Evolutionary conservation across 805 yeast genomes (phyloP).

Genomic region (Kodamaea hsintzibuensis): DNA sequence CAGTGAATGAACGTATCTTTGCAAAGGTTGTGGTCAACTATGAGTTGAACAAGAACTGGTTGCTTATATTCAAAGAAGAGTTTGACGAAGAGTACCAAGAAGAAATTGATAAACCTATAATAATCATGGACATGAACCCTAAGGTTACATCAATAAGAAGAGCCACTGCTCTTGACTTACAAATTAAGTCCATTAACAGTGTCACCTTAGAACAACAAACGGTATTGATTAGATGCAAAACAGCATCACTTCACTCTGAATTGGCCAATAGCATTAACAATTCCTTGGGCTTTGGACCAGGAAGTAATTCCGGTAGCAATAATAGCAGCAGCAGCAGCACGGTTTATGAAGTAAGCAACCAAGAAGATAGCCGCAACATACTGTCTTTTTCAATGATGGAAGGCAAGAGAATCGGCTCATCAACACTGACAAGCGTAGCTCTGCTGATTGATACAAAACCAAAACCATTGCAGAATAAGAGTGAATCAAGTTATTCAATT

Average conservation of each 20-base stretch:
- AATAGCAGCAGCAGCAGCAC: slow-evolving; percentile 20
- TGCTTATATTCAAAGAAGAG: slow-evolving; percentile 43
- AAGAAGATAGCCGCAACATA: slow-evolving; percentile 10
- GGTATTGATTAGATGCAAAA: slow-evolving; percentile 36
- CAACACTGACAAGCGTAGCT: slow-evolving; percentile 19
- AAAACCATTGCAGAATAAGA: background rate
- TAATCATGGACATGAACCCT: slow-evolving; percentile 32
- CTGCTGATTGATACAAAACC: slow-evolving; percentile 6
- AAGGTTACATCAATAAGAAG: slow-evolving; percentile 26
- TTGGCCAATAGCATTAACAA: slow-evolving; percentile 28
- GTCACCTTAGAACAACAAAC: slow-evolving; percentile 28
- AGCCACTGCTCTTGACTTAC: slow-evolving; percentile 42
- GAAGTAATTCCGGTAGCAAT: background rate
- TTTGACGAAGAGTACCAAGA: slow-evolving; percentile 30
- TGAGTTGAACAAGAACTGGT: slow-evolving; percentile 35
- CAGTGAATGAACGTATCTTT: slow-evolving; percentile 36
- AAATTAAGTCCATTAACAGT: slow-evolving; percentile 33
- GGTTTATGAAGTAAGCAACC: slow-evolving; percentile 11
- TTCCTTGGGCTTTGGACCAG: slow-evolving; percentile 25
- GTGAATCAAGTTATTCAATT: slow-evolving; percentile 20
- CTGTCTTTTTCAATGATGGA: slow-evolving; percentile 46
- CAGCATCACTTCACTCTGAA: slow-evolving; percentile 24
- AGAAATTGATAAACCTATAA: slow-evolving; percentile 36
- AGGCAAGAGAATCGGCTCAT: slow-evolving; percentile 16
- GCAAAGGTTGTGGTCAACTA: slow-evolving; percentile 41